phyloP scores from a whole-genome alignment of 805 yeast genomes.

The Metschnikowia bowlesiae region DNA sequence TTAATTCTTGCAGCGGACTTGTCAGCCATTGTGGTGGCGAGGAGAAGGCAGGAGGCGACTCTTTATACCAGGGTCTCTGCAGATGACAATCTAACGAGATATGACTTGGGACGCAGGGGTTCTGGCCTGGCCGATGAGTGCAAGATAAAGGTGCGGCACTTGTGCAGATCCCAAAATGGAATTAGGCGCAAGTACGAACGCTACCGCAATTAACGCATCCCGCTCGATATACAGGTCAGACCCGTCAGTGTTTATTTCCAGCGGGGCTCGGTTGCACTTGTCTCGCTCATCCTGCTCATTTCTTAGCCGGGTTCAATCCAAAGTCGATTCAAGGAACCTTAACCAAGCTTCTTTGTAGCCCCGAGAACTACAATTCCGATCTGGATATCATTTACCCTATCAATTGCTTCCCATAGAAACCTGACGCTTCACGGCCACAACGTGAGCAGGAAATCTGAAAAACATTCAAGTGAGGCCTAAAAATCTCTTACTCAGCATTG shows the following conservation, averaged over 20 bases:
- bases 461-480: not conserved
- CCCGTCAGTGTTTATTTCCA: not conserved
- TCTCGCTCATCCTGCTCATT: not conserved
- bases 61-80: not conserved
- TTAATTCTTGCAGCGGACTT: not conserved
- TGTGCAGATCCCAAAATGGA: not conserved
- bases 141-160: not conserved
- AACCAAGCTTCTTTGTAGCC: not conserved
- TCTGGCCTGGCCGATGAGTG: no score
- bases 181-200: not conserved
- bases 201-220: not conserved
- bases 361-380: not conserved
- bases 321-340: not conserved
- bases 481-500: no score
- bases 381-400: not conserved
- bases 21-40: not conserved
- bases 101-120: no score
- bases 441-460: not conserved
- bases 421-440: not conserved
- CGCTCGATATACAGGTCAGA: not conserved
- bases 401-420: not conserved
- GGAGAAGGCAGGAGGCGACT: not conserved
- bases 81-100: no score
- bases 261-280: not conserved
- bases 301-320: not conserved